These are phyloP conservation scores for Aegilops umbellulata DNA, from an alignment of 176 grass and related monocot species.

Conservation along the genomic window DNA sequence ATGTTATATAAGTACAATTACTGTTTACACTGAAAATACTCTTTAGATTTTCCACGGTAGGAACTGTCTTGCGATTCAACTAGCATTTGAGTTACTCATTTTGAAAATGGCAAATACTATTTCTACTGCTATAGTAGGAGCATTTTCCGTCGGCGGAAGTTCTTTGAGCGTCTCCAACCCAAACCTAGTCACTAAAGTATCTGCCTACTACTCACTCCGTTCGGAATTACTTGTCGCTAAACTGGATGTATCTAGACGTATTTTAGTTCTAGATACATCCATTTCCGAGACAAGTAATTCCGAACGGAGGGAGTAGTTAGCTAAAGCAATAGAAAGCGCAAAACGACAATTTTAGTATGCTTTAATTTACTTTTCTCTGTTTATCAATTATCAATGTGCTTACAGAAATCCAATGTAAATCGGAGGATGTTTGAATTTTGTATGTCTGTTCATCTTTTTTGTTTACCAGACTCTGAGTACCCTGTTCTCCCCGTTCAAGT, in stretches of 20 bases:
- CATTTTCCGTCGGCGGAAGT: background rate
- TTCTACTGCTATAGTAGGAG: too few species aligned
- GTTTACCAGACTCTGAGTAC: background rate
- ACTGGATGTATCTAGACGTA: too few species aligned
- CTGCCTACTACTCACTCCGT: too few species aligned
- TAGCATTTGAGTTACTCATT: background rate
- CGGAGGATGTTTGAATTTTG: background rate
- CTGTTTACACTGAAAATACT: background rate
- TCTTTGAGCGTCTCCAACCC: background rate
- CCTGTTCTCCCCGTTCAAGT: conserved; percentile 5
- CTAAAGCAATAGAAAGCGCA: background rate
- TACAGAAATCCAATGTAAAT: background rate
- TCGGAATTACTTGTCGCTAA: too few species aligned
- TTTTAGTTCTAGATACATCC: too few species aligned
- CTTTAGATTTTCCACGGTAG: too few species aligned
- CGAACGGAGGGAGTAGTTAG: too few species aligned
- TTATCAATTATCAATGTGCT: background rate
- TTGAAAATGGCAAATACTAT: background rate
- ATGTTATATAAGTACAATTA: background rate
- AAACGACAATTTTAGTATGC: background rate
- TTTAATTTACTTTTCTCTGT: background rate
- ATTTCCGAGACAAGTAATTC: too few species aligned
- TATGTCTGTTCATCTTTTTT: background rate
- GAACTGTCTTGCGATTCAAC: too few species aligned
- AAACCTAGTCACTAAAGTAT: background rate